Base-by-base conservation (phyloP, 2,329 filamentous ascomycete species). In the Xylaria sp. region DNA sequence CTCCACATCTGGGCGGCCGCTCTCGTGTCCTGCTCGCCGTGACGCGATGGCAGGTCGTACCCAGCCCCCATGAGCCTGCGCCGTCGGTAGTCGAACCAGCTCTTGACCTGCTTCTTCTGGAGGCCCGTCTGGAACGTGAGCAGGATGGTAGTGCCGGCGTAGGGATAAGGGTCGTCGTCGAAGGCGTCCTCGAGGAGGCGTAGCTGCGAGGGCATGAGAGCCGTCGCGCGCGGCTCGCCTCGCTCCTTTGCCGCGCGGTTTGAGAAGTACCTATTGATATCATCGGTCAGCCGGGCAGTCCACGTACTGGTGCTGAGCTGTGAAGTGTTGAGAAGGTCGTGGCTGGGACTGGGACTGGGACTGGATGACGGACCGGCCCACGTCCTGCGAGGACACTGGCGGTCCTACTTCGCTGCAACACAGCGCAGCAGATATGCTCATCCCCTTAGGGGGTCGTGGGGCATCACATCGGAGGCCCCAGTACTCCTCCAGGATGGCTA, bases 121-220 rank as follows among this genome's bases (percentile, higher is more conserved):
- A 45, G 43, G 17, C 26, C 17, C 9, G 43, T 45, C 43, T 38
- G 43, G 4, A 20, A 45, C 43, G 43, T 45, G 26, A 45, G 43
- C 17, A 45, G 2, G 18, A 45, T 45, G 3, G 9, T 38, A 11
- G 17, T 21, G 43, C 26, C 43, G 3, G 26, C 21, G 18, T 45
- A 37, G 26, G 43, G 43, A 13, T 20, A 45, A 13, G 43, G 2
- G 17, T 45, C 43, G 4, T 37, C n/a, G 9, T 21, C 6, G 26
- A 45, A 45, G 7, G 7, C 37, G 7, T 37, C 26, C n/a, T 45
- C 26, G 2, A 45, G 26, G 9, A 45, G n/a, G 5, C 37, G 17
- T 26, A 17, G 43, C 26, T 45, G 43, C 17, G n/a, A 3, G 7
- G 17, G 9, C 17, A 26, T 45, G 17, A 29, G 17, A 18, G 43